Base-by-base conservation (phyloP, 805 yeast species). In the Myxozyma mucilagina region DNA sequence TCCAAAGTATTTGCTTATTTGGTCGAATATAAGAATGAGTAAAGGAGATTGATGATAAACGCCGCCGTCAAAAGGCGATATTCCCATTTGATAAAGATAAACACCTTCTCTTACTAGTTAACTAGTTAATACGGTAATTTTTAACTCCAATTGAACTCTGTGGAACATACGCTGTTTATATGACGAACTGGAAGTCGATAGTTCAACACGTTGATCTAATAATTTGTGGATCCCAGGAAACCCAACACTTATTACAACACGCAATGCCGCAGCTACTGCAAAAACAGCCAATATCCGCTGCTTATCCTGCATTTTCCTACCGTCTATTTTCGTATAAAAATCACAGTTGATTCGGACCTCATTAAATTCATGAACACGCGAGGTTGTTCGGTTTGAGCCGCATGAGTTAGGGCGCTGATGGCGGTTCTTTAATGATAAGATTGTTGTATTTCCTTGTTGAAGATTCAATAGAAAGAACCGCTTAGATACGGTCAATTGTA, bases 41-140 rank as follows among this genome's bases (percentile, higher is more conserved):
- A 63, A 18, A 3, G 66, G 66, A 11, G 64, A 57, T 68, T 90
- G 96, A 73, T 90, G 93, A 39, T 87, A 87, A 16, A 91, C 84
- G 29, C 96, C 96, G 9, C 97, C 97, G 63, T 84, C 84, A 69
- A 90, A 93, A 8, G 90, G 84, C 50, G 85, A 80, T 53, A 87
- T 77, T 20, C 79, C 79, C 67, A 85, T 81, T 2, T 78, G 72
- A 57, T 83, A 74, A 53, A 89, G 79, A 67, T 81, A 89, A 10
- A 88, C 75, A 11, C 92, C 92, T 71, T 88, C 96, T 67, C 79
- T 74, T 45, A 89, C 71, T 43, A 16, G 29, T 24, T 24, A 24
- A 24, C 4, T 24, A 24, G 29, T 24, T 24, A 24, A 18, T 10
- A 18, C 32, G 24, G 43, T 4, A 14, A 11, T 9, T 34, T 84